Base-by-base conservation (phyloP, 176 grass and related monocot genomes). In the Pharus latifolius region DNA sequence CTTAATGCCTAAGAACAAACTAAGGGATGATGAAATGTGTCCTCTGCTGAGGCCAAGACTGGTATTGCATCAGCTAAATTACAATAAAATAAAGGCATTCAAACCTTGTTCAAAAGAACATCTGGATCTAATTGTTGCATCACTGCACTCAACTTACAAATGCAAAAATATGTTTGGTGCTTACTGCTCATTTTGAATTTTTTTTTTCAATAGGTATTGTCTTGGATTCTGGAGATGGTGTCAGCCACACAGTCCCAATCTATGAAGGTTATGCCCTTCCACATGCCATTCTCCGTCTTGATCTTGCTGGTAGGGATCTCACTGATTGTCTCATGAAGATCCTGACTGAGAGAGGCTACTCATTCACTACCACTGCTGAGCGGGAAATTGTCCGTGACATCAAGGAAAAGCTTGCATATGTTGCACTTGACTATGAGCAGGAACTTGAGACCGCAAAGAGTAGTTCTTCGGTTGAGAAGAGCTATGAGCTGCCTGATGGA, bases 351-450 rank as follows among this genome's bases (percentile, higher is more conserved):
- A 87, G 91, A 29, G 91, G 91, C 5, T 96, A 96, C 80, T 82
- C 91, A 13, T 90, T 96, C 80, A 96, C 91, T 16, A 96, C 91
- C 56, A 87, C 83, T 18, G 91, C 91, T 1, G 91, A 96, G 77
- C 83, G 91, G 54, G 91, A 96, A 96, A 96, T 96, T 51, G 91
- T 96, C 26, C 87, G 91, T 78, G 87, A 96, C 80, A 96, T 96
- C 63, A 96, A 96, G 75, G 91, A 96, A 70, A 96, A 96, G 77
- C 87, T 96, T 56, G 91, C 83, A 6, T 96, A 90, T 10, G 63
- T 96, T 1, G 83, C 91, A 0, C 87, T 96, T 0, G 84, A 91
- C 77, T 96, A 90, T 5, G 91, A 96, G 65, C 87, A 96, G 58
- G 91, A 90, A 72, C 87, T 96, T 2, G 91, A 96, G 68, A 83